These are phyloP conservation scores for Fonsecaea pugnacius DNA, from an alignment of 2,329 filamentous ascomycete species.

Conservation along the genomic window DNA sequence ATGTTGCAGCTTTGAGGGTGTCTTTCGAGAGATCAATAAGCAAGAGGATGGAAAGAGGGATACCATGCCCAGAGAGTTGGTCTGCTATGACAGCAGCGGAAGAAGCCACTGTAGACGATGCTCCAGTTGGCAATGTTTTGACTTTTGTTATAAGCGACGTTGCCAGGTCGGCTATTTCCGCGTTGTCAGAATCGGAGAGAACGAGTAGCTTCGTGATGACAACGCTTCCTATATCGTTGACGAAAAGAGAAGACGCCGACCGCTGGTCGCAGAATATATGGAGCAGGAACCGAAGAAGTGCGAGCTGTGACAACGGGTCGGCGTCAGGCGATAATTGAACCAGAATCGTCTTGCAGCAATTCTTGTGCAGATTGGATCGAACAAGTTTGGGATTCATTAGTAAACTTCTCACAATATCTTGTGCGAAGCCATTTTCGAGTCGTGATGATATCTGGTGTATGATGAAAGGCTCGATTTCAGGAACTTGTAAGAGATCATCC, in stretches of 20 bases:
- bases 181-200: constrained; percentile 30
- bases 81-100: constrained; percentile 32
- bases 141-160: constrained; percentile 25
- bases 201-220: constrained; percentile 32
- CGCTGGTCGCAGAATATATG: constrained; percentile 6
- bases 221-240: constrained; percentile 2
- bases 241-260: constrained; percentile 4
- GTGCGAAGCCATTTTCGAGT: constrained; percentile 37
- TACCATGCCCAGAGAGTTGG: constrained; percentile 32
- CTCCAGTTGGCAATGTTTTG: constrained; percentile 13
- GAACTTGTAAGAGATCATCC: constrained; percentile 15
- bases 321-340: constrained; percentile 26
- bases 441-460: constrained; percentile 47
- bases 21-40: constrained; percentile 60
- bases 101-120: constrained; percentile 19
- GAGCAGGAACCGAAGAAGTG: constrained; percentile 19
- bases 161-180: constrained; percentile 26
- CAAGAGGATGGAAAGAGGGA: constrained; percentile 31
- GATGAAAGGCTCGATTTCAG: constrained; percentile 34
- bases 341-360: constrained; percentile 27
- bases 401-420: constrained; percentile 40
- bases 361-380: constrained; percentile 43
- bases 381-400: constrained; percentile 43
- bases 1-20: constrained; percentile 45
- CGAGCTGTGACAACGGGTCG: constrained; percentile 27